These are phyloP conservation scores for Taxawa tesnikishii DNA, from an alignment of 2,329 filamentous ascomycete genomes.

Conservation along the genomic window DNA sequence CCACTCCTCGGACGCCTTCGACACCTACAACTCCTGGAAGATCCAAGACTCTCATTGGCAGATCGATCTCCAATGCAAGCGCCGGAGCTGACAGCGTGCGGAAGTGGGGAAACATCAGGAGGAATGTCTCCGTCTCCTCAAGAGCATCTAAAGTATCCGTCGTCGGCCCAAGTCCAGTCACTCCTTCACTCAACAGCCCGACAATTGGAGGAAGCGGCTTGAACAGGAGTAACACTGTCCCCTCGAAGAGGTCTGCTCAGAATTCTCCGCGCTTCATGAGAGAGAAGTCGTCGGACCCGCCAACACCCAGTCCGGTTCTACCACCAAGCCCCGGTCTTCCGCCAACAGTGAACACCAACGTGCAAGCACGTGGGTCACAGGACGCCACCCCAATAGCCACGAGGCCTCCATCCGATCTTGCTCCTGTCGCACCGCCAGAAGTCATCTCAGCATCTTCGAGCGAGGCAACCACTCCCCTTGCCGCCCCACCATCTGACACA, in stretches of 20 bases:
- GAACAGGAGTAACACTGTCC: slow-evolving; percentile 82
- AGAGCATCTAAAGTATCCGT: slow-evolving; percentile 66
- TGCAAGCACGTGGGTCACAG: slow-evolving; percentile 13
- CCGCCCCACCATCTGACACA: slow-evolving; percentile 15
- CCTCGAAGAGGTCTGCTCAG: slow-evolving; percentile 72
- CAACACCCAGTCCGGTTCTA: slow-evolving; percentile 28
- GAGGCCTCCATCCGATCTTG: slow-evolving; percentile 19
- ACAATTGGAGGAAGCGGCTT: slow-evolving; percentile 39
- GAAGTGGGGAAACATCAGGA: slow-evolving; percentile 64
- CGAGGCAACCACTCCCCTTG: slow-evolving; percentile 21
- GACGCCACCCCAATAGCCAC: slow-evolving; percentile 16
- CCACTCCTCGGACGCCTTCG: slow-evolving; percentile 36
- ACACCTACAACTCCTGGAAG: slow-evolving; percentile 27
- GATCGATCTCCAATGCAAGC: slow-evolving; percentile 80
- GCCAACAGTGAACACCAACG: slow-evolving; percentile 7
- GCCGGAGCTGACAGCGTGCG: slow-evolving; percentile 78
- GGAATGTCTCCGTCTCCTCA: slow-evolving; percentile 91
- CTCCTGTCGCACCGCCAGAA: slow-evolving; percentile 19
- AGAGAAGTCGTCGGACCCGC: slow-evolving; percentile 40
- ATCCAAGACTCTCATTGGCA: slow-evolving; percentile 47
- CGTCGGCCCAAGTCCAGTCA: slow-evolving; percentile 57
- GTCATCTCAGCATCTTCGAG: slow-evolving; percentile 27
- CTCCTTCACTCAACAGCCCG: slow-evolving; percentile 32
- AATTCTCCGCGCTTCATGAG: slow-evolving; percentile 50
- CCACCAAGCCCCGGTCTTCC: slow-evolving; percentile 7